Conservation (phyloP, 2,329 filamentous ascomycete genomes). For the Colletotrichum chlorophyti region DNA sequence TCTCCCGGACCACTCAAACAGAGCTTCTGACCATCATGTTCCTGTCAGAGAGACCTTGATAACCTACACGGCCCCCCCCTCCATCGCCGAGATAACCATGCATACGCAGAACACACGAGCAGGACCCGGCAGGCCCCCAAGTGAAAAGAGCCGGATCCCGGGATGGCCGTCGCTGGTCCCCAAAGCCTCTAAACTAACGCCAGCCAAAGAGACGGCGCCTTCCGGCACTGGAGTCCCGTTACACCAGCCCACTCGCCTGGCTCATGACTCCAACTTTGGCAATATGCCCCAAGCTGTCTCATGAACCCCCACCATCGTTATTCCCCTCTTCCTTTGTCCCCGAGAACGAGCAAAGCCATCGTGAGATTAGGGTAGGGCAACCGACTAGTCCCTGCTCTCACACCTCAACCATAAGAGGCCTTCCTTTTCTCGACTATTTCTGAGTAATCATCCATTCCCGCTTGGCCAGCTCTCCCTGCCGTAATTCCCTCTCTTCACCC, state of each 20-base stretch:
- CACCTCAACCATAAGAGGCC: background rate
- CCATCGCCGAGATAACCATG: background rate
- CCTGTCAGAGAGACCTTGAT: constrained; percentile 20
- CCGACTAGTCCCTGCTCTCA: background rate
- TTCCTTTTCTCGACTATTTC: background rate
- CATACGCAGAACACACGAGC: too few relatives aligned
- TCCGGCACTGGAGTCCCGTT: constrained; percentile 1
- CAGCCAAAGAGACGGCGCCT: background rate
- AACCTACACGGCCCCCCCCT: background rate
- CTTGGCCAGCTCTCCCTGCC: background rate
- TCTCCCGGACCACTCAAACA: too few relatives aligned
- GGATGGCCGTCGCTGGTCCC: background rate
- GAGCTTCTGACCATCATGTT: constrained; percentile 21
- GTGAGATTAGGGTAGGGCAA: constrained; percentile 25
- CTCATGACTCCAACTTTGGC: background rate
- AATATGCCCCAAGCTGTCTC: constrained; percentile 11
- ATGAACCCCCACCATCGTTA: constrained; percentile 13
- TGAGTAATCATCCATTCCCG: background rate
- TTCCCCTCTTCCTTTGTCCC: constrained; percentile 2
- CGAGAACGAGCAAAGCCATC: constrained; percentile 20
- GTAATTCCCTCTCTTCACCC: constrained; percentile 2
- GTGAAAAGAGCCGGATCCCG: constrained; percentile 8
- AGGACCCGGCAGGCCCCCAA: too few relatives aligned
- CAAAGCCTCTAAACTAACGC: background rate
- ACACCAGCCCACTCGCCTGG: constrained; percentile 15